A percentile compares a stretch with the other conserved stretches of the same genome.
Conservation (phyloP, 441 rosid species). For the Kokia cookei region DNA sequence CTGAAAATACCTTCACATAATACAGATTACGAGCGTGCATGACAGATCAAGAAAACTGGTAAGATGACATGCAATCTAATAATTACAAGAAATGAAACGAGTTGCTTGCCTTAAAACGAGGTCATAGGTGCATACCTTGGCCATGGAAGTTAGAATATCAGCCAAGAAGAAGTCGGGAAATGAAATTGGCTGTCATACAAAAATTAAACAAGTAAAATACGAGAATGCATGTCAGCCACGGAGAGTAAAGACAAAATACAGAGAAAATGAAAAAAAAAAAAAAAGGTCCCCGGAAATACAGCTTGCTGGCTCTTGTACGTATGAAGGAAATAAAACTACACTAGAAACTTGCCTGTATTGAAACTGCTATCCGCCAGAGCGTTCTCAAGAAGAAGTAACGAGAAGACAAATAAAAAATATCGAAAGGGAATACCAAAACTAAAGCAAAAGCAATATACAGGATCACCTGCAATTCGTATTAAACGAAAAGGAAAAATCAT, state of each 20-base stretch:
- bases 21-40: neutral
- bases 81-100: neutral
- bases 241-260: conserved; percentile 5
- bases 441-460: conserved; percentile 50
- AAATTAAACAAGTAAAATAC: conserved; percentile 2
- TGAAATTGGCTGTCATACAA: conserved; percentile 50
- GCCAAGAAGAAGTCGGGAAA: conserved; percentile 78
- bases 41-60: neutral
- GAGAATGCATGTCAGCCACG: neutral
- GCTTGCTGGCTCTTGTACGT: neutral
- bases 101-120: neutral
- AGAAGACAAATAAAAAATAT: conserved; percentile 60
- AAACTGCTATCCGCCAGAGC: conserved; percentile 60
- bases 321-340: neutral
- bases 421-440: conserved; percentile 64
- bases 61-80: neutral
- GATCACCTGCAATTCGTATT: conserved; percentile 45
- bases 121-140: conserved; percentile 42
- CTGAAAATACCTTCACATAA: conserved; percentile 61
- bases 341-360: conserved; percentile 53
- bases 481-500: neutral
- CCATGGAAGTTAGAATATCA: conserved; percentile 71
- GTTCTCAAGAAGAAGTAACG: conserved; percentile 68
- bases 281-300: neutral
- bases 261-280: neutral